Evolutionary conservation across 2,329 filamentous ascomycete genomes (phyloP), one percentile per base, ranked within the genome.

Genomic region (Pyricularia grisea): DNA sequence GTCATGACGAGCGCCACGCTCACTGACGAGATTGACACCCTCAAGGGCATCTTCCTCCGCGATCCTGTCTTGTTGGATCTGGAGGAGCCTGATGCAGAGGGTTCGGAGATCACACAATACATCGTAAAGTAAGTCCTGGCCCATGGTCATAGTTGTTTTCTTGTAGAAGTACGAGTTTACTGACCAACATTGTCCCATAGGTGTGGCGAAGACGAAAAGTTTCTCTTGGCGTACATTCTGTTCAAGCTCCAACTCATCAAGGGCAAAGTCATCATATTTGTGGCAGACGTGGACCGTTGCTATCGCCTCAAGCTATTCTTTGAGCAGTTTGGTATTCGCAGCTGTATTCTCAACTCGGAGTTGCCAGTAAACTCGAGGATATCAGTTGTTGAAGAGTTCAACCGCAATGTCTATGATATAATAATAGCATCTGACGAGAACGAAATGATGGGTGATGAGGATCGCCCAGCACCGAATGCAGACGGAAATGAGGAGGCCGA

Each of bases 201-300:
- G 76, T 97, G 93, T 73, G 92, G 88, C n/a, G 95, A 99, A 79
- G 94, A 98, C 73, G 95, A 98, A 75, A 99, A 99, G 77, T 99
- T 98, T 75, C 81, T 99, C 55, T 81, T 99, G 63, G 88, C 91
- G 23, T 98, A 97, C 75, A 91, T 97, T 70, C 94, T 98, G 76
- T 97, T 97, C 83, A 97, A 97, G 81, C 85, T 98, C 14, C 92
- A 95, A 77, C 83, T 98, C 67, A 90, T 99, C 76, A 97, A 94
- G 78, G 95, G 95, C 72, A 98, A 98, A 78, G 91, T 91, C 70
- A 81, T 86, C 71, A 83, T 86, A 64, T 86, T 86, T 70, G 93
- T 97, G 7, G 90, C 88, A 31, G 93, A 97, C 73, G 90, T 97
- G 68, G 94, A 97, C 79, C 81, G 84, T 72, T 97, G 92, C 74